Conservation (phyloP, 208 protist species). For the Leishmania major region DNA sequence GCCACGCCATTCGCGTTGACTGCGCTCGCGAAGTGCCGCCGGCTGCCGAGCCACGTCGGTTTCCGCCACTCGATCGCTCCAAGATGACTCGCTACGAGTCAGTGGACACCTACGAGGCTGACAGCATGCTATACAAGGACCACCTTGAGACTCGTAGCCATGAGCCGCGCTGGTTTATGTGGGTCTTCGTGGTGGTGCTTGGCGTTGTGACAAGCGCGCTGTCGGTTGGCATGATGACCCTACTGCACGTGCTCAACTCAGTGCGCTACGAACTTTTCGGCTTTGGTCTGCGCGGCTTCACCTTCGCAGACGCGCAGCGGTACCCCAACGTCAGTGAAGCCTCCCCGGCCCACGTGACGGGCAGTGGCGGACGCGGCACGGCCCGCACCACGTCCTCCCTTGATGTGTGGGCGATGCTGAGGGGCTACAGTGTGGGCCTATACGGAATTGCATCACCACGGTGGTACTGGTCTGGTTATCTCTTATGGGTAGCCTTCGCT, state of each 20-base stretch:
- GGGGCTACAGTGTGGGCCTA: conserved; percentile 29
- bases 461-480: conserved; percentile 33
- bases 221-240: conserved; percentile 34
- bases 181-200: conserved; percentile 53
- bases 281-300: conserved; percentile 44
- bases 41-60: conserved; percentile 30
- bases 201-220: conserved; percentile 46
- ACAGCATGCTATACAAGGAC: conserved; percentile 62
- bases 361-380: not conserved
- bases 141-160: conserved; percentile 54
- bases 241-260: conserved; percentile 47
- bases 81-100: conserved; percentile 68
- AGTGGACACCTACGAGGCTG: conserved; percentile 52
- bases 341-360: not conserved
- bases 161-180: conserved; percentile 71
- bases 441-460: conserved; percentile 29
- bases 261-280: conserved; percentile 54
- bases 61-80: conserved; percentile 26
- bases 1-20: conserved; percentile 2
- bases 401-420: conserved; percentile 36
- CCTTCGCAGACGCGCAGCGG: conserved; percentile 31
- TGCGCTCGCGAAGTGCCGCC: conserved; percentile 29
- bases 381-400: not conserved
- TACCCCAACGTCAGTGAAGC: conserved; percentile 14
- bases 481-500: conserved; percentile 40